phyloP scores from a whole-genome alignment of 495 filamentous ascomycete species.

The Aspergillus kassunensis region DNA sequence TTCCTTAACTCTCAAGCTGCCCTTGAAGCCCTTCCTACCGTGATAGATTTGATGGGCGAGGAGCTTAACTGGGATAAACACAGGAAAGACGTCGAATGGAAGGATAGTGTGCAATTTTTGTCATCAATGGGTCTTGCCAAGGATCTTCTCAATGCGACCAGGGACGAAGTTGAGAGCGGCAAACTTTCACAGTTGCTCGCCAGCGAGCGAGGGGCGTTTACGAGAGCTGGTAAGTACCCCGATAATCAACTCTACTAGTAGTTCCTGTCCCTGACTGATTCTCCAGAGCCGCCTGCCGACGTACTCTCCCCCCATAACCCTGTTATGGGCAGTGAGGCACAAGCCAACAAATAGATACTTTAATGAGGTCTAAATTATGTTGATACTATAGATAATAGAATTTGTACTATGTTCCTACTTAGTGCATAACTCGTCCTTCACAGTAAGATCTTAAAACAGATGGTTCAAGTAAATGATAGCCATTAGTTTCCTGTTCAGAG shows the following conservation, averaged over 20 bases:
- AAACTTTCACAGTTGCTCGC: slow-evolving; percentile 66
- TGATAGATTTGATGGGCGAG: slow-evolving; percentile 91
- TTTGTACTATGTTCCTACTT: slow-evolving; percentile 13
- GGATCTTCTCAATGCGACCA: slow-evolving; percentile 63
- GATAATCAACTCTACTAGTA: neutral
- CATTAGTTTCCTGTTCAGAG: no score
- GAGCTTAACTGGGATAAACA: slow-evolving; percentile 79
- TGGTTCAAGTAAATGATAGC: no score
- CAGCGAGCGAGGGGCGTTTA: slow-evolving; percentile 67
- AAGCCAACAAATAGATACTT: slow-evolving; percentile 44
- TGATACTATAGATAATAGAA: slow-evolving; percentile 37
- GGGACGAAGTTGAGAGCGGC: slow-evolving; percentile 75
- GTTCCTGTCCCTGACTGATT: slow-evolving; percentile 19
- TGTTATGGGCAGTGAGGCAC: slow-evolving; percentile 30
- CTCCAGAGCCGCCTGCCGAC: slow-evolving; percentile 55
- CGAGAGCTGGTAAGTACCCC: slow-evolving; percentile 59
- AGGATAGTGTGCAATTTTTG: slow-evolving; percentile 70
- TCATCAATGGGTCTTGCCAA: slow-evolving; percentile 84
- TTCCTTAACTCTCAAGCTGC: slow-evolving; percentile 96
- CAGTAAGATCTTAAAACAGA: no score
- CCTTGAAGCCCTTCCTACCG: slow-evolving; percentile 77
- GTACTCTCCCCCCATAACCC: slow-evolving; percentile 39
- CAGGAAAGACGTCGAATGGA: slow-evolving; percentile 82
- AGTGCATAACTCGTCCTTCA: no score
- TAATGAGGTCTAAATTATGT: slow-evolving; percentile 25